These are phyloP conservation scores for Paramecium sexaurelia DNA, from an alignment of 73 alveolate genomes.

Conservation along the genomic window DNA sequence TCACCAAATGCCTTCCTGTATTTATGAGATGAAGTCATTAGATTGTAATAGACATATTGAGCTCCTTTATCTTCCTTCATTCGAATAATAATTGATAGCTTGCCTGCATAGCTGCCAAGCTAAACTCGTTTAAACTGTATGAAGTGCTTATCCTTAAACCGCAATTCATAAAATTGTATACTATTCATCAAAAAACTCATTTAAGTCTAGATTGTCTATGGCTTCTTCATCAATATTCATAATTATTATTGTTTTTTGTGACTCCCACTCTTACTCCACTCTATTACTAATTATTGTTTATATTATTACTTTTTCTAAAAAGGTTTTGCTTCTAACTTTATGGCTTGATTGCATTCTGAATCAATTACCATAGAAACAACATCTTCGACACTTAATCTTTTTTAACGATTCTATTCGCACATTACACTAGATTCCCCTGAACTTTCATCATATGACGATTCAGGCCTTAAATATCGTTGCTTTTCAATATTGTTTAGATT, in stretches of 20 bases:
- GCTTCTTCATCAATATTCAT: background rate
- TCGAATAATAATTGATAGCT: background rate
- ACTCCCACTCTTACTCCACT: constrained; percentile 39
- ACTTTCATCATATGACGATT: background rate
- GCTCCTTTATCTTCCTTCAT: constrained; percentile 57
- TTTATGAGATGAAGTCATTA: background rate
- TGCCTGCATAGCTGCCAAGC: constrained; percentile 59
- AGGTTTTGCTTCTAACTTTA: background rate
- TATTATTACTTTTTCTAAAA: background rate
- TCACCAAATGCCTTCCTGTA: constrained; percentile 39
- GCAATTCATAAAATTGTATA: constrained; percentile 40
- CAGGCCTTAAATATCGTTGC: background rate
- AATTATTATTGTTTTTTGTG: background rate
- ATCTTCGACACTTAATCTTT: background rate
- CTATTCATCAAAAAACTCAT: constrained; percentile 34
- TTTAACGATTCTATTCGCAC: constrained; percentile 30
- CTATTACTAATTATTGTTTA: background rate
- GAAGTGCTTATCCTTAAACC: constrained; percentile 60
- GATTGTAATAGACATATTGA: constrained; percentile 40
- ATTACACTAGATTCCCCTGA: constrained; percentile 55
- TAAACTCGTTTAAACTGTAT: constrained; percentile 37
- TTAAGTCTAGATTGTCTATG: background rate
- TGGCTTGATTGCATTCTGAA: background rate
- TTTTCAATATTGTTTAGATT: constrained; percentile 25
- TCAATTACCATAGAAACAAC: constrained; percentile 15